Percentiles rank a stretch among this genome's conserved stretches.
phyloP scores from a whole-genome alignment of 345 rosid genomes.

The Erodium maritimum region DNA sequence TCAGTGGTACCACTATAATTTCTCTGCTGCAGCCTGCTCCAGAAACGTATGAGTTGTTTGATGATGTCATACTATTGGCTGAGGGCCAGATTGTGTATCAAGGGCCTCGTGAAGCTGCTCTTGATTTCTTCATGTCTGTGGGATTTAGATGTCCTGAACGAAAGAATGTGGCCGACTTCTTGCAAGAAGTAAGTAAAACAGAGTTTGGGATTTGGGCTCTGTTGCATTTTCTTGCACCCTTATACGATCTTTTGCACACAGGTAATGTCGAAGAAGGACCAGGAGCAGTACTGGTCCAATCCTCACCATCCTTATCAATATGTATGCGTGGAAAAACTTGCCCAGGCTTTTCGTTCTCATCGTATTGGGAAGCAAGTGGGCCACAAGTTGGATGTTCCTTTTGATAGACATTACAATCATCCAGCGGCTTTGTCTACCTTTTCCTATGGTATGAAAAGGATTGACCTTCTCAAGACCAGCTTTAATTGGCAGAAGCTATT shows the following conservation, averaged over 20 bases:
- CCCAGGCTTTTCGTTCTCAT: slow-evolving; percentile 59
- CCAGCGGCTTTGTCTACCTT: slow-evolving; percentile 89
- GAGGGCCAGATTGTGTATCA: slow-evolving; percentile 95
- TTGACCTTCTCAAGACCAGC: slow-evolving; percentile 63
- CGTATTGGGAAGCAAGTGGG: slow-evolving; percentile 47
- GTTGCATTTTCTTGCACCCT: not conserved
- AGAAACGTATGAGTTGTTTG: slow-evolving; percentile 83
- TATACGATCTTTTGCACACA: slow-evolving; percentile 18
- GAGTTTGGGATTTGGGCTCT: not conserved
- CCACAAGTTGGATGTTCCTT: slow-evolving; percentile 54
- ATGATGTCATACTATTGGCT: slow-evolving; percentile 78
- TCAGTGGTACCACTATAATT: slow-evolving; percentile 74
- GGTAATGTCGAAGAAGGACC: slow-evolving; percentile 90
- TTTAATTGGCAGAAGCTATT: slow-evolving; percentile 81
- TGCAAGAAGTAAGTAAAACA: slow-evolving; percentile 66
- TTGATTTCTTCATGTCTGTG: slow-evolving; percentile 61
- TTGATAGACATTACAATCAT: slow-evolving; percentile 73
- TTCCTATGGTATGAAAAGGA: slow-evolving; percentile 49
- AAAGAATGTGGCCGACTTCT: slow-evolving; percentile 93
- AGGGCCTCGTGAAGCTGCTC: slow-evolving; percentile 68
- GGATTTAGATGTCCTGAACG: slow-evolving; percentile 90
- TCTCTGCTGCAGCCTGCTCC: slow-evolving; percentile 95
- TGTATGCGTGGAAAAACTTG: slow-evolving; percentile 73
- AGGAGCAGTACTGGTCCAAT: slow-evolving; percentile 89
- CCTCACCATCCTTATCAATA: slow-evolving; percentile 61